phyloP scores from a whole-genome alignment of 768 basidiomycete species.

The Lactifluus pinguis region DNA sequence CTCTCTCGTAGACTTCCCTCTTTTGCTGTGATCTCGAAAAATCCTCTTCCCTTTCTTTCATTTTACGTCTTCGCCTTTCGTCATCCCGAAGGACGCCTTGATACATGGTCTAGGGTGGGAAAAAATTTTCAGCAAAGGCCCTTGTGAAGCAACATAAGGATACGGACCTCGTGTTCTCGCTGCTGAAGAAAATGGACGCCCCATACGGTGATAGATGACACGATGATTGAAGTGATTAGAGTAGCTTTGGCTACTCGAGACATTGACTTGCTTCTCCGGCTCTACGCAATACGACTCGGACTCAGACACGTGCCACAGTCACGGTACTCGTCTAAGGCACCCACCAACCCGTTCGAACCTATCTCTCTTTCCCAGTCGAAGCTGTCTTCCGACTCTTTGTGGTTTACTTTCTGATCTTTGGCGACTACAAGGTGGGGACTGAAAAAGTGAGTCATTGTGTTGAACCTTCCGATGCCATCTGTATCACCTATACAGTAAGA shows the following conservation, averaged over 20 bases:
- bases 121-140: background rate
- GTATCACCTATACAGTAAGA: too few species aligned
- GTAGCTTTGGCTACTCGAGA: constrained; percentile 68
- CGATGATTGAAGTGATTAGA: constrained; percentile 51
- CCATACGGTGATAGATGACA: constrained; percentile 70
- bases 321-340: too few species aligned
- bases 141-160: background rate
- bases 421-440: too few species aligned
- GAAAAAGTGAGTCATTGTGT: too few species aligned
- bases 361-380: too few species aligned
- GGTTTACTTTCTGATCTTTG: too few species aligned
- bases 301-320: too few species aligned
- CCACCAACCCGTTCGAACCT: too few species aligned
- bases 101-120: constrained; percentile 66
- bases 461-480: too few species aligned
- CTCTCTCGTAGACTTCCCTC: constrained; percentile 55
- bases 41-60: constrained; percentile 54
- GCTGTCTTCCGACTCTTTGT: too few species aligned
- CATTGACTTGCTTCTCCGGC: constrained; percentile 27
- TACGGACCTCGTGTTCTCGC: constrained; percentile 70
- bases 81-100: constrained; percentile 86
- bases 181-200: constrained; percentile 83
- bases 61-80: constrained; percentile 65
- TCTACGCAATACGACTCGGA: too few species aligned
- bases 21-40: constrained; percentile 52